A percentile compares a stretch with the other conserved stretches of the same genome.
phyloP scores from a whole-genome alignment of 495 filamentous ascomycete genomes.

The Amphirosellinia nigrospora region DNA sequence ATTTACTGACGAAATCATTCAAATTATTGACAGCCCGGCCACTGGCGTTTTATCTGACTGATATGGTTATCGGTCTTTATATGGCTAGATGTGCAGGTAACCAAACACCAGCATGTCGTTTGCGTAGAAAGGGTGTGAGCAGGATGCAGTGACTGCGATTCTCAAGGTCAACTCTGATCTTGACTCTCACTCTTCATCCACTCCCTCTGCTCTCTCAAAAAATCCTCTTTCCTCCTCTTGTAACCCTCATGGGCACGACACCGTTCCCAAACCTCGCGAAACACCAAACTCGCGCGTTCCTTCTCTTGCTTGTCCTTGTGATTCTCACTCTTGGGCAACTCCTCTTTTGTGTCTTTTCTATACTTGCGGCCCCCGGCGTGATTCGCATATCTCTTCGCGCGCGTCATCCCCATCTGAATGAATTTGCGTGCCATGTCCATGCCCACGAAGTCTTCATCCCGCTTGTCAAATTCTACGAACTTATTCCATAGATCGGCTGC shows the following conservation, averaged over 20 bases:
- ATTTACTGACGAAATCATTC: background rate
- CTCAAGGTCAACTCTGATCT: background rate
- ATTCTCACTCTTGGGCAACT: constrained; percentile 36
- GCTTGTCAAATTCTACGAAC: constrained; percentile 48
- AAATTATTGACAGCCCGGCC: background rate
- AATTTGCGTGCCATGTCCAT: constrained; percentile 62
- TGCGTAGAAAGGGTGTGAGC: background rate
- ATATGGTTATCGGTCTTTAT: background rate
- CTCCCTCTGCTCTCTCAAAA: constrained; percentile 47
- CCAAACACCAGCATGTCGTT: background rate
- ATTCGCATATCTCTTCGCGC: constrained; percentile 58
- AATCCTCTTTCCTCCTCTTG: constrained; percentile 44
- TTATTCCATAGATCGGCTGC: constrained; percentile 44
- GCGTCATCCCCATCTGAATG: constrained; percentile 62
- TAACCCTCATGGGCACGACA: constrained; percentile 50
- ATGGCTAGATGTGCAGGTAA: background rate
- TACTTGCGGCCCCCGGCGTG: constrained; percentile 58
- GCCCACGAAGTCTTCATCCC: constrained; percentile 55
- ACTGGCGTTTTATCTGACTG: background rate
- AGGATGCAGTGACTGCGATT: background rate
- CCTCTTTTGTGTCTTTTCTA: constrained; percentile 21
- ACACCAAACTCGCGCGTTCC: constrained; percentile 34
- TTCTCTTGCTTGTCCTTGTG: constrained; percentile 36
- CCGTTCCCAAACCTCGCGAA: constrained; percentile 45
- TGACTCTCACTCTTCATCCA: constrained; percentile 38